phyloP scores from a whole-genome alignment of 2,329 filamentous ascomycete species.

The Pseudopyricularia javanii region DNA sequence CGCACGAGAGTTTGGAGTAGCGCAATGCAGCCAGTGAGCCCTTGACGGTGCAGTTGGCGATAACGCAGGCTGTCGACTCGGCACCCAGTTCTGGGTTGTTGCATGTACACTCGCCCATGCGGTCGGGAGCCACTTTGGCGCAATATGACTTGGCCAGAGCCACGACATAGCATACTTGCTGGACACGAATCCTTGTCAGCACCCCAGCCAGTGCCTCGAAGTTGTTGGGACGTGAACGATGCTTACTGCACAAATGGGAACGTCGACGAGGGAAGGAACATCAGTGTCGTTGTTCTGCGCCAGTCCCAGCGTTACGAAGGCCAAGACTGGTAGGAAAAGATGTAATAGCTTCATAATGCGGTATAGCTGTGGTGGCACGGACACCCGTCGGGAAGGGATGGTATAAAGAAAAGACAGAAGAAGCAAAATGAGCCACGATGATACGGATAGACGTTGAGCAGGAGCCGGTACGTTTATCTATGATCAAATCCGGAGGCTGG shows the following conservation, averaged over 20 bases:
- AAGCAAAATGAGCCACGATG: neutral
- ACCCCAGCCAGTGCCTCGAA: neutral
- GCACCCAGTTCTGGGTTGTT: neutral
- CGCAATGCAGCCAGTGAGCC: neutral
- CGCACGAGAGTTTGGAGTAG: constrained; percentile 13
- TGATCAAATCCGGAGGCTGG: too few species aligned
- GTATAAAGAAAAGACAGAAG: neutral
- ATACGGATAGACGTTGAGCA: too few species aligned
- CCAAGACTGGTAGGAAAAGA: neutral
- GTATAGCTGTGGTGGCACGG: neutral
- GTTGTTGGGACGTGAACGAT: neutral
- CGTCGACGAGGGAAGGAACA: neutral
- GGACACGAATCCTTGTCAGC: neutral
- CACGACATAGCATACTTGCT: neutral
- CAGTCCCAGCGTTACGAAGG: neutral
- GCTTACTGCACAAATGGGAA: neutral
- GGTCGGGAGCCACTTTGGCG: neutral
- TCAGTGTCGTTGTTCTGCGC: neutral
- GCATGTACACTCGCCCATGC: constrained; percentile 5
- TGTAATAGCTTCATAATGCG: neutral
- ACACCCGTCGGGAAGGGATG: neutral
- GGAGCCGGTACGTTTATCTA: too few species aligned
- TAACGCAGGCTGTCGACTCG: constrained; percentile 1
- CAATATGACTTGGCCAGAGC: neutral
- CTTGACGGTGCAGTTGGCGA: constrained; percentile 5